These are phyloP conservation scores for Zoysia pacifica DNA, from an alignment of 176 grass and related monocot species.

Conservation along the genomic window DNA sequence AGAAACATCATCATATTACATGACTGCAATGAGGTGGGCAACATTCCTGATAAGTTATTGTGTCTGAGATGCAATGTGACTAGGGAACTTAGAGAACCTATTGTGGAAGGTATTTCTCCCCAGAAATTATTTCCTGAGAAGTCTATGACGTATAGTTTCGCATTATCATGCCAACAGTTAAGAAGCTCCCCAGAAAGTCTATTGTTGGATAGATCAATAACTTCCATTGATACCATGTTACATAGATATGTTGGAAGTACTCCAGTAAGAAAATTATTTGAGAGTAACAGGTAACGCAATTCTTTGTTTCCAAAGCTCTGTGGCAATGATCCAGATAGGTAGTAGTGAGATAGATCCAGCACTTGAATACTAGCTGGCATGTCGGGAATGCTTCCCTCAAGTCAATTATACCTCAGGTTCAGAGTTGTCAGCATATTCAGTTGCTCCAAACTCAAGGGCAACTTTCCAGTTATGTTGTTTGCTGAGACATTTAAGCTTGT, in stretches of 20 bases:
- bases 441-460: slow-evolving; percentile 19
- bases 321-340: slow-evolving; percentile 28
- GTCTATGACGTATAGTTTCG: neutral
- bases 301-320: neutral
- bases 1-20: neutral
- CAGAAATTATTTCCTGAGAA: slow-evolving; percentile 20
- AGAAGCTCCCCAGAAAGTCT: slow-evolving; percentile 16
- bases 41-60: slow-evolving; percentile 19
- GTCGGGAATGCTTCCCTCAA: slow-evolving; percentile 33
- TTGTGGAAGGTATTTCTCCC: slow-evolving; percentile 37
- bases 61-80: neutral
- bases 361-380: neutral
- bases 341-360: neutral
- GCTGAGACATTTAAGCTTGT: slow-evolving; percentile 32
- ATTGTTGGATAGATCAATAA: slow-evolving; percentile 23
- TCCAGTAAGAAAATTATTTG: neutral
- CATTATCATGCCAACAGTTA: neutral
- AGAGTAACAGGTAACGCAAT: neutral
- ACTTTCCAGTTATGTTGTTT: slow-evolving; percentile 37
- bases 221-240: neutral
- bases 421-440: neutral
- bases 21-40: slow-evolving; percentile 28
- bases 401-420: neutral
- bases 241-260: neutral
- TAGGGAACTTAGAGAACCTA: slow-evolving; percentile 21